A percentile compares a stretch with the other conserved stretches of the same genome.
phyloP scores from a whole-genome alignment of 306 rosid species.

The Begonia masoniana region DNA sequence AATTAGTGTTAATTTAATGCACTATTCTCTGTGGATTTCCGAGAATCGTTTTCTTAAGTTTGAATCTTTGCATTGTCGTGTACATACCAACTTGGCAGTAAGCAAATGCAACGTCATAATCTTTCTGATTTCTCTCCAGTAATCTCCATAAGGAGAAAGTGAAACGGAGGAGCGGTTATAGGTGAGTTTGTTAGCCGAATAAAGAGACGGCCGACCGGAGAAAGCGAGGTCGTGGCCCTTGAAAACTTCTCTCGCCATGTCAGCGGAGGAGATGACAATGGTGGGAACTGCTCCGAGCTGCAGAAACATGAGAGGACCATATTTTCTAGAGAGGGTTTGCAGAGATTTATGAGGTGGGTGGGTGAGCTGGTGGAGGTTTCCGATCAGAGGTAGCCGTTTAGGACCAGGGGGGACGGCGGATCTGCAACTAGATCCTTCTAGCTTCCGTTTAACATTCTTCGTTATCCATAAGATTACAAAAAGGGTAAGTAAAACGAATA shows the following conservation, averaged over 20 bases:
- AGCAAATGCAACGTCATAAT: constrained; percentile 45
- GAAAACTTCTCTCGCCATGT: constrained; percentile 42
- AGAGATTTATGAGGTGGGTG: neutral
- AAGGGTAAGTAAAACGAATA: too few relatives aligned
- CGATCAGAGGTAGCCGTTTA: neutral
- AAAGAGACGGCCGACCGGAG: constrained; percentile 25
- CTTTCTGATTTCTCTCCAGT: constrained; percentile 53
- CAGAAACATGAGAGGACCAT: constrained; percentile 39
- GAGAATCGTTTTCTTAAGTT: too few relatives aligned
- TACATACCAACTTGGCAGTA: constrained; percentile 18
- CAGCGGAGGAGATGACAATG: constrained; percentile 54
- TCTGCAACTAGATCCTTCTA: too few relatives aligned
- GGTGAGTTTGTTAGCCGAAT: constrained; percentile 42
- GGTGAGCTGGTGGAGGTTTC: constrained; percentile 1
- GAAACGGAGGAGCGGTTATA: constrained; percentile 43
- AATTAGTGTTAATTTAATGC: too few relatives aligned
- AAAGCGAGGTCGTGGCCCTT: constrained; percentile 57
- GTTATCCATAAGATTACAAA: too few relatives aligned
- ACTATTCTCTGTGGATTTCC: too few relatives aligned
- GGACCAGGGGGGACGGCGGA: neutral
- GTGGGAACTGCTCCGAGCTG: constrained; percentile 63
- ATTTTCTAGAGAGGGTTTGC: constrained; percentile 1
- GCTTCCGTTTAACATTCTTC: too few relatives aligned
- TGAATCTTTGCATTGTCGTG: too few relatives aligned
- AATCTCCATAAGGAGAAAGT: constrained; percentile 48